A percentile compares a stretch with the other conserved stretches of the same genome.
These are phyloP conservation scores for Rutstroemia sydowiana DNA, from an alignment of 2,329 filamentous ascomycete genomes.

Conservation along the genomic window DNA sequence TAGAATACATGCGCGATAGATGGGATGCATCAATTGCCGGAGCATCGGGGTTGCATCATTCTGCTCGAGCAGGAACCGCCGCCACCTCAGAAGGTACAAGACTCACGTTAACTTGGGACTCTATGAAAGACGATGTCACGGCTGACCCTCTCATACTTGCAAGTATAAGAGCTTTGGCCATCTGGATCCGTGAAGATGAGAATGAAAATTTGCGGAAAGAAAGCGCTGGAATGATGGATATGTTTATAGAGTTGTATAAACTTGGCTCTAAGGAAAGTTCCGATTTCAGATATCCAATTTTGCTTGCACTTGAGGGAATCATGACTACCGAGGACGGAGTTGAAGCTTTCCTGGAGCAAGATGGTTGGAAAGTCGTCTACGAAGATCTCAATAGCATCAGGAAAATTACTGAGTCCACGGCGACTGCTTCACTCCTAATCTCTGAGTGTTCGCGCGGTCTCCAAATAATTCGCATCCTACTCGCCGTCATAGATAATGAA, in stretches of 20 bases:
- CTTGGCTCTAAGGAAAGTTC: constrained; percentile 26
- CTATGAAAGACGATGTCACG: constrained; percentile 37
- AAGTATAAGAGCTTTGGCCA: constrained; percentile 47
- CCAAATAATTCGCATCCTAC: constrained; percentile 49
- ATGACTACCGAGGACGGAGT: constrained; percentile 37
- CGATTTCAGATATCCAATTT: constrained; percentile 49
- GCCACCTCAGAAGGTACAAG: constrained; percentile 38
- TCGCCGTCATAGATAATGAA: constrained; percentile 44
- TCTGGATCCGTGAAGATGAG: constrained; percentile 66
- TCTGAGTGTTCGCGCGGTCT: constrained; percentile 41
- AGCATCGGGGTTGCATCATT: constrained; percentile 52
- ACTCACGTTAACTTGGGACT: constrained; percentile 52
- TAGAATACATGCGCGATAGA: constrained; percentile 62
- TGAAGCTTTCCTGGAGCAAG: constrained; percentile 38
- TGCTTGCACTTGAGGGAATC: constrained; percentile 54
- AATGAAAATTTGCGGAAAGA: constrained; percentile 46
- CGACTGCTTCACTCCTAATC: constrained; percentile 15
- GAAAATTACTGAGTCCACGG: constrained; percentile 14
- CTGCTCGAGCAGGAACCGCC: constrained; percentile 40
- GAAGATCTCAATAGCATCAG: constrained; percentile 43
- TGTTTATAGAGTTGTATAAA: constrained; percentile 56
- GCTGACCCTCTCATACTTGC: constrained; percentile 54
- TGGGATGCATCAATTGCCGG: constrained; percentile 61
- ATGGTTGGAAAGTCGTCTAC: constrained; percentile 48
- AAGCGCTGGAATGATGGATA: constrained; percentile 49